Evolutionary conservation across 257 asterid species (phyloP).

Genomic region (Primulina eburnea): DNA sequence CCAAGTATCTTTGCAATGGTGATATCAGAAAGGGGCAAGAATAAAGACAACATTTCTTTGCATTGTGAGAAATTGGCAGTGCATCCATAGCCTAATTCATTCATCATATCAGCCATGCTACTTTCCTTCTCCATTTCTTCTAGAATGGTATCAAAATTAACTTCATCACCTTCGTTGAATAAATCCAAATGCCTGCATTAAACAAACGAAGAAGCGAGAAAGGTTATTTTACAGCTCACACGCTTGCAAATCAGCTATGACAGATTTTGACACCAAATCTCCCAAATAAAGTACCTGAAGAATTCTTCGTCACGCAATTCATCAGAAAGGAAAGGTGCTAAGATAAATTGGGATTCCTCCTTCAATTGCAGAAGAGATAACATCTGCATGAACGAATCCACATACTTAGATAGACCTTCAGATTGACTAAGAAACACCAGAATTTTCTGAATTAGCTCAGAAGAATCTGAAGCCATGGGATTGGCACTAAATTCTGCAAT

Average conservation of each 20-base stretch:
- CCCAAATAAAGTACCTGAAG: conserved; percentile 52
- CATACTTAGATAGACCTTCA: conserved; percentile 79
- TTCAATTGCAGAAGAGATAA: conserved; percentile 65
- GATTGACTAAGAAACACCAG: conserved; percentile 73
- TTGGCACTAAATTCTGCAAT: conserved; percentile 58
- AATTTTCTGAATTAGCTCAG: conserved; percentile 63
- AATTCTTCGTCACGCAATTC: conserved; percentile 57
- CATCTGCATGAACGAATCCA: conserved; percentile 86
- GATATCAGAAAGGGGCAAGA: conserved; percentile 70
- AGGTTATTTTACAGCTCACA: neutral
- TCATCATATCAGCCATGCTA: conserved; percentile 86
- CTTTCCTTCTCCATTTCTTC: conserved; percentile 95
- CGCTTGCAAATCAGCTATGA: neutral
- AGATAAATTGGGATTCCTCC: conserved; percentile 59
- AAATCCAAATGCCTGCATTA: conserved; percentile 56
- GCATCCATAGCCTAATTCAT: conserved; percentile 95
- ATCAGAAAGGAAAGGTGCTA: conserved; percentile 70
- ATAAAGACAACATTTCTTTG: conserved; percentile 77
- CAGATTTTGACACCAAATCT: conserved; percentile 9
- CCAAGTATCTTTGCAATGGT: conserved; percentile 81
- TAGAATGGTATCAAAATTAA: conserved; percentile 83
- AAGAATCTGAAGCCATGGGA: conserved; percentile 53
- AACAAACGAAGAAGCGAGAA: conserved; percentile 20
- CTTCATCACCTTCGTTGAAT: conserved; percentile 54
- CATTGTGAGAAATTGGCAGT: conserved; percentile 66